Conservation (phyloP, 2,329 filamentous ascomycete genomes). For the Pseudogymnoascus sp. region DNA sequence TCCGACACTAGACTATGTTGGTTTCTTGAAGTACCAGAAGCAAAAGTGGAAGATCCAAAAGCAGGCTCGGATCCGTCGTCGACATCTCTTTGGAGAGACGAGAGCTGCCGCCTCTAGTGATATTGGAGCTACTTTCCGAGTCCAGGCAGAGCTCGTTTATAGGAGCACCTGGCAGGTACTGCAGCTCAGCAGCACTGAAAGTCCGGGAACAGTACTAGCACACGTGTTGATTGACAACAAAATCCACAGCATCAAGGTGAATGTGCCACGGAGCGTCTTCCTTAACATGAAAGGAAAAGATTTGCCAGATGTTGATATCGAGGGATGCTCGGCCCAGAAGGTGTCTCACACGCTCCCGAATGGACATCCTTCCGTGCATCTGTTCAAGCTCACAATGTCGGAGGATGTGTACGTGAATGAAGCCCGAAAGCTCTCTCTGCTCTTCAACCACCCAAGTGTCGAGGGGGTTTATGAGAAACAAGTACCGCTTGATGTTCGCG, state of each 20-base stretch:
- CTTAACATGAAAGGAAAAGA: constrained; percentile 85
- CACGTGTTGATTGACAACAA: constrained; percentile 92
- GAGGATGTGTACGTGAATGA: constrained; percentile 84
- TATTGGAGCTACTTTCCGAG: constrained; percentile 69
- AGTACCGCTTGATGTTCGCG: constrained; percentile 76
- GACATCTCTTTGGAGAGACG: constrained; percentile 89
- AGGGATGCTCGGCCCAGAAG: constrained; percentile 82
- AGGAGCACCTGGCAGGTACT: constrained; percentile 92
- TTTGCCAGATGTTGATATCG: constrained; percentile 79
- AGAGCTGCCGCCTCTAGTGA: constrained; percentile 57
- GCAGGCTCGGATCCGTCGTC: constrained; percentile 72
- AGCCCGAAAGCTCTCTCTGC: constrained; percentile 67
- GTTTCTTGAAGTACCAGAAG: constrained; percentile 90
- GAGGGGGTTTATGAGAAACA: constrained; percentile 97
- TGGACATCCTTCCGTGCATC: constrained; percentile 83
- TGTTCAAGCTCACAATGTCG: constrained; percentile 87
- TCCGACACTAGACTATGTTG: constrained; percentile 77
- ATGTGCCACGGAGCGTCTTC: constrained; percentile 82
- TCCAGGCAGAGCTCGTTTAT: constrained; percentile 84
- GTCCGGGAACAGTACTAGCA: constrained; percentile 76
- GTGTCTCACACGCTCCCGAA: constrained; percentile 91
- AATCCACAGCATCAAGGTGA: constrained; percentile 79
- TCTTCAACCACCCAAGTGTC: constrained; percentile 89
- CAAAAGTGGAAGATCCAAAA: constrained; percentile 98
- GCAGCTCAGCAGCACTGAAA: constrained; percentile 75